Conservation (phyloP, 805 yeast genomes). For the Brettanomyces sp. region DNA sequence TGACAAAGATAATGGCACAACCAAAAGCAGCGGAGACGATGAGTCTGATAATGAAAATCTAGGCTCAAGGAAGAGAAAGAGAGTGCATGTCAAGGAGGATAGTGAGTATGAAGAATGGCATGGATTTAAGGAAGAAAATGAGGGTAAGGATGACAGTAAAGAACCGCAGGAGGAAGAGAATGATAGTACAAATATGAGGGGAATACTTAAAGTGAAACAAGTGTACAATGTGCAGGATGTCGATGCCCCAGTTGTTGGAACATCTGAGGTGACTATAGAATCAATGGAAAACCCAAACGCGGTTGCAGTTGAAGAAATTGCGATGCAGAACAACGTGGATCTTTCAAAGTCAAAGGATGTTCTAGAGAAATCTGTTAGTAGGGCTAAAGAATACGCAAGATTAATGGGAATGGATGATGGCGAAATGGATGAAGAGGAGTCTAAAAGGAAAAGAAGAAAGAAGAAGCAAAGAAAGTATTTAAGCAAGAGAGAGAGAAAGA, state of each 20-base stretch:
- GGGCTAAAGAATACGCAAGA: constrained; percentile 80
- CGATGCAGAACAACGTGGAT: constrained; percentile 65
- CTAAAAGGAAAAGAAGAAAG: constrained; percentile 54
- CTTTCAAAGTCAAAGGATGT: constrained; percentile 59
- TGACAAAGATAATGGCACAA: no score
- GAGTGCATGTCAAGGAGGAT: constrained; percentile 5
- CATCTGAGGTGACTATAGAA: constrained; percentile 48
- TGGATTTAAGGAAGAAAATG: constrained; percentile 23
- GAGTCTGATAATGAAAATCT: constrained; percentile 11
- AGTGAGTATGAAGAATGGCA: constrained; percentile 21
- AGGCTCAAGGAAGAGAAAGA: constrained; percentile 10
- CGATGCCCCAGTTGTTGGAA: constrained; percentile 33
- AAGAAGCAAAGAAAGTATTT: constrained; percentile 62
- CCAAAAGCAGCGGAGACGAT: not conserved
- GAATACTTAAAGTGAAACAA: constrained; percentile 39
- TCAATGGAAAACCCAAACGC: constrained; percentile 38
- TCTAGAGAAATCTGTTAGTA: constrained; percentile 59
- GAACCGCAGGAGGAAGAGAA: constrained; percentile 6
- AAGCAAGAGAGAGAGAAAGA: constrained; percentile 68
- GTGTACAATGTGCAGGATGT: constrained; percentile 29
- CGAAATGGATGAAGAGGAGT: constrained; percentile 23
- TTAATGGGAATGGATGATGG: constrained; percentile 44
- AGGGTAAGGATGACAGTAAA: constrained; percentile 12
- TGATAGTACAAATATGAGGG: constrained; percentile 13
- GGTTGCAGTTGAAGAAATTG: constrained; percentile 29